Conservation (phyloP, 2,329 filamentous ascomycete species). For the Diaporthe destruens region DNA sequence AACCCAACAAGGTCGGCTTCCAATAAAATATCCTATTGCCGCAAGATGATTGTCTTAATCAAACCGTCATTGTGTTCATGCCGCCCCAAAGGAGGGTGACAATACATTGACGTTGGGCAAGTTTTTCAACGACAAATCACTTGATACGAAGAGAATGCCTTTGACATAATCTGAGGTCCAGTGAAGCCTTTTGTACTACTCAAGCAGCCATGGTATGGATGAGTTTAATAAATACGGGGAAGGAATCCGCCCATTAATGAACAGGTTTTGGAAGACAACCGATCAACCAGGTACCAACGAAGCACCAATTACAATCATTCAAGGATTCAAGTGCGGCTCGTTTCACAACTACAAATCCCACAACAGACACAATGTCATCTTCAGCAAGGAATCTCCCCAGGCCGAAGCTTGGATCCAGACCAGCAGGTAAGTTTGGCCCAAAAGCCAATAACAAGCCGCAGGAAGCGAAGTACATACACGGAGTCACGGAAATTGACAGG, state of each 20-base stretch:
- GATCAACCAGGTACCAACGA: neutral
- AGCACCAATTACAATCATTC: neutral
- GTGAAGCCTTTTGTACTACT: no score
- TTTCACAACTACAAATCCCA: neutral
- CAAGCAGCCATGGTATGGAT: neutral
- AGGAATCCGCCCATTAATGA: neutral
- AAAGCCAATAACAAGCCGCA: neutral
- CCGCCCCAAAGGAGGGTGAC: no score
- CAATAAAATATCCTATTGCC: neutral
- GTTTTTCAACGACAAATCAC: neutral
- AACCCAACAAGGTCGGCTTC: neutral
- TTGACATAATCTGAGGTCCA: neutral
- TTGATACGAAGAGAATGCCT: neutral
- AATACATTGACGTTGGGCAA: neutral
- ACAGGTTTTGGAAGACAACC: neutral
- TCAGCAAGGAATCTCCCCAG: neutral
- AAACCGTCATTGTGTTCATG: neutral
- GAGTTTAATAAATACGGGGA: neutral
- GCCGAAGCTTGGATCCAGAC: neutral
- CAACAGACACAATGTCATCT: neutral
- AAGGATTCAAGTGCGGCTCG: neutral
- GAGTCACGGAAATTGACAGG: neutral
- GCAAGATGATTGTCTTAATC: no score
- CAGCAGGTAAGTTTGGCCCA: neutral
- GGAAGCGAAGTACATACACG: neutral